Conservation (phyloP, 202 grass and related monocot species). For the Eragrostis tef region DNA sequence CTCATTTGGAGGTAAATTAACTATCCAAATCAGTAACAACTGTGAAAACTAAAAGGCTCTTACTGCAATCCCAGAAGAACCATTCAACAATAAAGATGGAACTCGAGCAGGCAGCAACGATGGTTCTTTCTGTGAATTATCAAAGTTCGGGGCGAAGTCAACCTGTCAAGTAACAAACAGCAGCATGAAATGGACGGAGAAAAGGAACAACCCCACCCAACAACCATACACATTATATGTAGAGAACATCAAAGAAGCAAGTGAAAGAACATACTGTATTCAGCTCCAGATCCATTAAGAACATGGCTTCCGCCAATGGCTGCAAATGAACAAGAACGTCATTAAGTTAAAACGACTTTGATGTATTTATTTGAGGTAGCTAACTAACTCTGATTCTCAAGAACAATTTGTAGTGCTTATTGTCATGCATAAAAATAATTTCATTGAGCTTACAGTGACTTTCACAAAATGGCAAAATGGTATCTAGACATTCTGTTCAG, state of each 20-base stretch:
- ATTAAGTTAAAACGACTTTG: background rate
- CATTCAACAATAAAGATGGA: conserved; percentile 88
- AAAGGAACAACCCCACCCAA: background rate
- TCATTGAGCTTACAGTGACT: background rate
- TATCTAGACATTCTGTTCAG: background rate
- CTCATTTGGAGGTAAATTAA: conserved; percentile 32
- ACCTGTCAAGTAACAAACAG: conserved; percentile 65
- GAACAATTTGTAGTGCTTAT: conserved; percentile 8
- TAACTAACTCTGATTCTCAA: background rate
- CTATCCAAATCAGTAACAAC: conserved; percentile 25
- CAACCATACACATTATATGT: background rate
- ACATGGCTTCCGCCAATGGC: conserved; percentile 87
- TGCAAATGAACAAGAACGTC: conserved; percentile 57
- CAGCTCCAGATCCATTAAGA: conserved; percentile 88
- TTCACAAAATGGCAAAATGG: background rate
- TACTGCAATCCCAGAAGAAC: conserved; percentile 97
- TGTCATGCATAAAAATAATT: background rate
- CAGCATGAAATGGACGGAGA: conserved; percentile 35
- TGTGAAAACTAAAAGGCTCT: conserved; percentile 44
- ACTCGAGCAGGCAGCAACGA: conserved; percentile 90
- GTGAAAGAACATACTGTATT: conserved; percentile 67
- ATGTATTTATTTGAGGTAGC: background rate
- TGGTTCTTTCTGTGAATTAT: conserved; percentile 96
- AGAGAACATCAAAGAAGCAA: conserved; percentile 25
- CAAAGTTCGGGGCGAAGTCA: conserved; percentile 86